Evolutionary conservation across 2,329 filamentous ascomycete species (phyloP).

Genomic region (Apiospora kogelbergensis): DNA sequence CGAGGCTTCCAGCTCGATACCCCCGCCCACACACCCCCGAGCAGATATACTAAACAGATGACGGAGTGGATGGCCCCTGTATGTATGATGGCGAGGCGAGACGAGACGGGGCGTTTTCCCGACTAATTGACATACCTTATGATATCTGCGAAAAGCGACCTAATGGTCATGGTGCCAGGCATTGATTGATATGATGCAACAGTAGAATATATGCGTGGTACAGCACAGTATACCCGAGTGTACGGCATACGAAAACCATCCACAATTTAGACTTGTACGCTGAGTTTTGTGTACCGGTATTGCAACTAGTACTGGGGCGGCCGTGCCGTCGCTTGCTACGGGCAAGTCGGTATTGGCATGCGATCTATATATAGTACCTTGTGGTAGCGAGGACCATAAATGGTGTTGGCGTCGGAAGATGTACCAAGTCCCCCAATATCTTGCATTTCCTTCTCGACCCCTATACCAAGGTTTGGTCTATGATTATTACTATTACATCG

Average conservation of each 20-base stretch:
- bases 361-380: too few relatives aligned
- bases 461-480: too few relatives aligned
- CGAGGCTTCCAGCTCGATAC: conserved; percentile 23
- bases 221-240: background rate
- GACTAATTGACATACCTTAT: conserved; percentile 43
- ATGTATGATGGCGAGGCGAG: conserved; percentile 49
- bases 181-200: background rate
- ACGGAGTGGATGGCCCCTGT: conserved; percentile 26
- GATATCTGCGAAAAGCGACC: conserved; percentile 13
- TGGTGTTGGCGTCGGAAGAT: too few relatives aligned
- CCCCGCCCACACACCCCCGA: conserved; percentile 10
- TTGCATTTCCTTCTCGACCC: too few relatives aligned
- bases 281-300: background rate
- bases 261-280: background rate
- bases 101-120: conserved; percentile 47
- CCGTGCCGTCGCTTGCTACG: too few relatives aligned
- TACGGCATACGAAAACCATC: background rate
- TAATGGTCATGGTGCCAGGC: background rate
- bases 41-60: conserved; percentile 18
- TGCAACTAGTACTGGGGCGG: background rate
- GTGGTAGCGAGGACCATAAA: too few relatives aligned
- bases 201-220: background rate
- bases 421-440: too few relatives aligned
- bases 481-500: too few relatives aligned
- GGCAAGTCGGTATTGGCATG: too few relatives aligned